A percentile compares a stretch with the other conserved stretches of the same genome.
Evolutionary conservation across 1,284 basidiomycete genomes (phyloP).

Genomic region (Cronartium ribicola): DNA sequence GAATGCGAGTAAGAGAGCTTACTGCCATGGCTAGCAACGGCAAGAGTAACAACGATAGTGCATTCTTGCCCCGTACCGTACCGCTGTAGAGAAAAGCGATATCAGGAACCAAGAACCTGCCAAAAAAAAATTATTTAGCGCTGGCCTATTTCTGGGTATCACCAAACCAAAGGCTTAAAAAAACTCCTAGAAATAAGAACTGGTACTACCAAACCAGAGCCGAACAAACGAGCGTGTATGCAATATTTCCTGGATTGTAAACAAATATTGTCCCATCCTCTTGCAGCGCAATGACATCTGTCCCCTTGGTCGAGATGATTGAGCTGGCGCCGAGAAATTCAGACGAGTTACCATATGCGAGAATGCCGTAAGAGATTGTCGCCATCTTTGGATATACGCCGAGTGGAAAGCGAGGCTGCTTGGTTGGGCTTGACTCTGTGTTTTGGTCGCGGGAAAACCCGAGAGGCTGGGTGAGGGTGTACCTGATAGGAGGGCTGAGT

Average conservation of each 20-base stretch:
- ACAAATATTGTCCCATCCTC: constrained; percentile 42
- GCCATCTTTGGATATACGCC: constrained; percentile 14
- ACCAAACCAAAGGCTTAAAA: not conserved
- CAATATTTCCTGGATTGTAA: constrained; percentile 48
- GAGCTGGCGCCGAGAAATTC: constrained; percentile 2
- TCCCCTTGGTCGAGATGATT: constrained; percentile 44
- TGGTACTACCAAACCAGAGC: constrained; percentile 69
- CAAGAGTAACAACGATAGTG: constrained; percentile 56
- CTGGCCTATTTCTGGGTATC: not conserved
- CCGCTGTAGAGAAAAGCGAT: constrained; percentile 77
- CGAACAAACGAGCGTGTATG: constrained; percentile 64
- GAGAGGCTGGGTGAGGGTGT: too few species aligned
- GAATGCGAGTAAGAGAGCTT: constrained; percentile 29
- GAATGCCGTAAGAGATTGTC: constrained; percentile 13
- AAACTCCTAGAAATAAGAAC: too few species aligned
- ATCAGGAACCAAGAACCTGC: constrained; percentile 32
- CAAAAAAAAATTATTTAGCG: not conserved
- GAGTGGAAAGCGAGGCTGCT: too few species aligned
- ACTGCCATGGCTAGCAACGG: constrained; percentile 53
- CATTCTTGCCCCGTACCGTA: constrained; percentile 65
- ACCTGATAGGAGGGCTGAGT: too few species aligned
- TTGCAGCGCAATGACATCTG: constrained; percentile 33
- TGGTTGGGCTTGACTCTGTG: too few species aligned
- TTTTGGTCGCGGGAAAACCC: too few species aligned
- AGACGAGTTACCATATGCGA: constrained; percentile 20